Base-by-base conservation (phyloP, 371 early-diverging fungal genomes). In the Mortierella sp. region DNA sequence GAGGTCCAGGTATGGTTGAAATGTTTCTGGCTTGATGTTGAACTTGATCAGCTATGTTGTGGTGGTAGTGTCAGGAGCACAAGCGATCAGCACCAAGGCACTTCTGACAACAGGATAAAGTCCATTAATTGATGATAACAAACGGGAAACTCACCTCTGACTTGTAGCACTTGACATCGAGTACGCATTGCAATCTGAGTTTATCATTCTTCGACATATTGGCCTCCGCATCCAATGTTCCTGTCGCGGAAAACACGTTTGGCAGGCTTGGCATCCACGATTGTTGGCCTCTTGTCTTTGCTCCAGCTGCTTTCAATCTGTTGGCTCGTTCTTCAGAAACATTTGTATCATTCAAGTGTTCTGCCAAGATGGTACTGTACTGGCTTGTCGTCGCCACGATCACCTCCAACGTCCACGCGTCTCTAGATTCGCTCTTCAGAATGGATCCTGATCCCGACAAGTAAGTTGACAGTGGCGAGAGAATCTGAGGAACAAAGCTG, bases 401-500 rank as follows among this genome's bases (percentile, higher is more conserved):
- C 39, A 74, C 68, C 37, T 67, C 60, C 37, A 45, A n/a, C 1
- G 64, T 31, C 68, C 76, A 74, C 7, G 48, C 43, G 19, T 64
- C 57, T 3, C 61, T 40, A 3, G 60, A 34, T 14, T 53, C 62
- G 10, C 37, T 25, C 44, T 47, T 70, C 24, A 59, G 57, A 6
- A 57, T 25, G 22, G 39, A 28, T 10, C 70, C 78, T 55, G 81
- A 78, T 13, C 82, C 73, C 1, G 49, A 63, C 19, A 81, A 48
- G 65, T 86, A 88, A 7, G 55, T 45, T n/a, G 60, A 61, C 22
- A 87, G 79, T 0, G 91, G 91, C 29, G 79, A 73, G 47, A 91
- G 76, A 19, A 90, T 79, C 37, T 78, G 78, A 21, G 84, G 73
- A 48, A 91, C 85, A 81, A 87, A 91, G n/a, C 81, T 72, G 4